Evolutionary conservation across 225 moss, liverwort and hornwort genomes (phyloP).

Genomic region (Pleurozium schreberi): DNA sequence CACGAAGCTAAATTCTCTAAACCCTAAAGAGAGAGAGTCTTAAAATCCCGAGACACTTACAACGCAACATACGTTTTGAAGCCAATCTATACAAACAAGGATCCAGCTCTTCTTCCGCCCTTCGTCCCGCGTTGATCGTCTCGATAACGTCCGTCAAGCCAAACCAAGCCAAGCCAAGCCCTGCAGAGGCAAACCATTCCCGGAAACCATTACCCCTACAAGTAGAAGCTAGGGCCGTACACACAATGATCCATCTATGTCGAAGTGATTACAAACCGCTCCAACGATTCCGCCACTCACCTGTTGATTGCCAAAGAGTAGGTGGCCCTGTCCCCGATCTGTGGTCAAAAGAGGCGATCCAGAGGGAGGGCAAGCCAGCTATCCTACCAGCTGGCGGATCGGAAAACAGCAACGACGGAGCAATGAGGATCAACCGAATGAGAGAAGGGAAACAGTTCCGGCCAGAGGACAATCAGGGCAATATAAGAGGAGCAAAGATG

Average conservation of each 20-base stretch:
- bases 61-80: not conserved
- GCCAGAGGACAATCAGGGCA: no score
- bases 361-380: not conserved
- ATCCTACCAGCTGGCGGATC: not conserved
- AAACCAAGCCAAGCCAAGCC: not conserved
- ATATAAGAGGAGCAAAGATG: no score
- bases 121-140: not conserved
- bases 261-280: not conserved
- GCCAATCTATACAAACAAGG: not conserved
- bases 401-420: no score
- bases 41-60: not conserved
- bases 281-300: not conserved
- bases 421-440: no score
- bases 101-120: not conserved
- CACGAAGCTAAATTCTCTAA: not conserved
- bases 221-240: not conserved
- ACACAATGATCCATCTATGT: not conserved
- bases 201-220: not conserved
- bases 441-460: no score
- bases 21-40: not conserved
- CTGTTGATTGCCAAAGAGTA: not conserved
- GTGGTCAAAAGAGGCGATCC: not conserved
- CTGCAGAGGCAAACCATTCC: not conserved
- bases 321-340: no score
- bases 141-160: not conserved